phyloP scores from a whole-genome alignment of 331 rosid genomes.

The Saraca asoca region DNA sequence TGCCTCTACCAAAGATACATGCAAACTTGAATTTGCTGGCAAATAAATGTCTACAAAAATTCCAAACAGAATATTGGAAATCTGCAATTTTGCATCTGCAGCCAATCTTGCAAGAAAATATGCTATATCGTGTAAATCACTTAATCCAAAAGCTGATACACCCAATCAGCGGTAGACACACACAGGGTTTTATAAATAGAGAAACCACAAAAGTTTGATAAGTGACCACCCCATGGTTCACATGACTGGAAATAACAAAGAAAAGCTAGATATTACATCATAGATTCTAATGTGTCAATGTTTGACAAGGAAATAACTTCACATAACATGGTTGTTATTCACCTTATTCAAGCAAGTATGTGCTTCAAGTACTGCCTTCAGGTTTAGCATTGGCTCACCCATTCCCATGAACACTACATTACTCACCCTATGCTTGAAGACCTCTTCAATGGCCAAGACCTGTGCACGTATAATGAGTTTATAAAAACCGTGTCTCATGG shows the following conservation, averaged over 20 bases:
- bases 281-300: conserved; percentile 6
- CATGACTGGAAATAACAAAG: no score
- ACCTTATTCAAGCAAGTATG: conserved; percentile 96
- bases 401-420: conserved; percentile 99
- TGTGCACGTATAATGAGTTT: conserved; percentile 39
- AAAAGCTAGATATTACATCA: background rate
- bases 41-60: conserved; percentile 5
- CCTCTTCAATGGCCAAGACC: conserved; percentile 96
- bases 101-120: conserved; percentile 26
- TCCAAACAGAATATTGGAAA: conserved; percentile 4
- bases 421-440: conserved; percentile 82
- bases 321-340: conserved; percentile 13
- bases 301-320: conserved; percentile 27
- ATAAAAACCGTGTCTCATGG: background rate
- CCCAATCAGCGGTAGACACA: no score
- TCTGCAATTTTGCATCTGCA: background rate
- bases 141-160: background rate
- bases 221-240: background rate
- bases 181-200: background rate
- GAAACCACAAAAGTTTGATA: conserved; percentile 13
- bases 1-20: no score
- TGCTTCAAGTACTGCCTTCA: conserved; percentile 86
- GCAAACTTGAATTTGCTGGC: conserved; percentile 18
- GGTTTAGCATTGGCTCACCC: conserved; percentile 98
- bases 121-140: conserved; percentile 20